phyloP scores from a whole-genome alignment of 352 stramenopile genomes.

The Pelagophyceae sp. region DNA sequence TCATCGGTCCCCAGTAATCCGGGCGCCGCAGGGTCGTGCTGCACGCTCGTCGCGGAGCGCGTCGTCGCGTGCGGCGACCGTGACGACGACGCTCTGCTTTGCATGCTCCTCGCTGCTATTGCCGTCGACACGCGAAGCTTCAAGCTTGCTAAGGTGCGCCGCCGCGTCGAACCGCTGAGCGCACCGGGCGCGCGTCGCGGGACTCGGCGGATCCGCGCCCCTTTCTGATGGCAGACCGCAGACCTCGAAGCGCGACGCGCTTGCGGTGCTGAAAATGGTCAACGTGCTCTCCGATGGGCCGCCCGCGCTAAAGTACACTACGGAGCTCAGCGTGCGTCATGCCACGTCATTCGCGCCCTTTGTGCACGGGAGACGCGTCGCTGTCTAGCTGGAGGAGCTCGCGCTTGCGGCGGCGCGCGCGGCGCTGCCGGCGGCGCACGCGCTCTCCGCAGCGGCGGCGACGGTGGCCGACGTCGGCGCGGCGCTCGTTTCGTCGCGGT shows the following conservation, averaged over 20 bases:
- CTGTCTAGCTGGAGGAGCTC: neutral
- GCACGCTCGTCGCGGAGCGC: constrained; percentile 6
- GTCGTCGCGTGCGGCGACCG: neutral
- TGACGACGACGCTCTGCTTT: neutral
- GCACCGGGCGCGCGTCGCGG: too few species aligned
- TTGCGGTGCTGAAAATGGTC: neutral
- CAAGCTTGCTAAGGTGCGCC: neutral
- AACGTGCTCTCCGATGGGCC: neutral
- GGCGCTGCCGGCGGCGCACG: neutral
- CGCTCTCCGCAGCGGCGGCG: neutral
- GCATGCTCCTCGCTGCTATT: neutral
- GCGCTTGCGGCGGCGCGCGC: neutral
- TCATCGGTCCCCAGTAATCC: too few species aligned
- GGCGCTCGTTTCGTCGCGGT: neutral
- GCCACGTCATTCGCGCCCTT: too few species aligned
- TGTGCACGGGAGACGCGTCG: too few species aligned
- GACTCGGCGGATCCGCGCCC: too few species aligned
- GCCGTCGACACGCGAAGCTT: constrained; percentile 4
- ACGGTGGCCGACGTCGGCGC: neutral
- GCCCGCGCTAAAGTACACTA: too few species aligned
- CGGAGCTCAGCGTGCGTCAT: too few species aligned
- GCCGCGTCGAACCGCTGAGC: neutral
- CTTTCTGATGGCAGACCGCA: too few species aligned
- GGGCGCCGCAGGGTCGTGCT: neutral
- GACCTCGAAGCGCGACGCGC: neutral